Evolutionary conservation across 768 basidiomycete genomes (phyloP), one percentile per base, ranked within the genome.

Genomic region (Tylopilus intermedius): DNA sequence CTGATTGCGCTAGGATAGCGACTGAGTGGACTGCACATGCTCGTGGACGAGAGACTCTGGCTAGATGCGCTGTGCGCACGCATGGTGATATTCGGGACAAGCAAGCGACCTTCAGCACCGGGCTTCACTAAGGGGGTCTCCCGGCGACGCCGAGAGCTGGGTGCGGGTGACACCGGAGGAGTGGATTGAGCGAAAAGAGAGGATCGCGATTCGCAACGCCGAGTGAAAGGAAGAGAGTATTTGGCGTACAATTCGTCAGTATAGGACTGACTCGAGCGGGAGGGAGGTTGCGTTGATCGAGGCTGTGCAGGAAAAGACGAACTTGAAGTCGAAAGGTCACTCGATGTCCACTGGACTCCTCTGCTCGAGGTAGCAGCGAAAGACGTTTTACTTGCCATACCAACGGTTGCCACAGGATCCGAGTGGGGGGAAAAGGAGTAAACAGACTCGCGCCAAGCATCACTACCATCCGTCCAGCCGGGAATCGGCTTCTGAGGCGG

Each of bases 381-480:
- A 1, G 79, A 74, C 0, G 74, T 63, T 52, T 72, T 74, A 11
- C 57, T 56, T 10, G 58, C 33, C 18, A 53, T 54, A 27, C 65
- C 64, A 48, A 66, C 61, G 15, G 68, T 59, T 61, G 72, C 63
- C 45, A 65, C 65, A 55, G 64, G 54, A 38, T 69, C 63, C 45
- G 73, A 70, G 8, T 76, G 76, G 3, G 76, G 62, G 3, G 76
- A 64, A 53, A 83, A 72, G 48, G 72, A 75, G 66, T 88, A 88
- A 1, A 85, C 76, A 4, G 73, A 72, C 0, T 82, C 72, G n/a
- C 86, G 80, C 86, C 86, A 88, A 0, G 79, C 81, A 50, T 80
- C 73, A 22, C 75, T 77, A 47, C 81, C 80, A 55, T 87, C 85
- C 2, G 78, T 84, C 86, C 86, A 87, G 13, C 86, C 86, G 0